Conservation (phyloP, 305 asterid genomes). For the Solanum hybrid region DNA sequence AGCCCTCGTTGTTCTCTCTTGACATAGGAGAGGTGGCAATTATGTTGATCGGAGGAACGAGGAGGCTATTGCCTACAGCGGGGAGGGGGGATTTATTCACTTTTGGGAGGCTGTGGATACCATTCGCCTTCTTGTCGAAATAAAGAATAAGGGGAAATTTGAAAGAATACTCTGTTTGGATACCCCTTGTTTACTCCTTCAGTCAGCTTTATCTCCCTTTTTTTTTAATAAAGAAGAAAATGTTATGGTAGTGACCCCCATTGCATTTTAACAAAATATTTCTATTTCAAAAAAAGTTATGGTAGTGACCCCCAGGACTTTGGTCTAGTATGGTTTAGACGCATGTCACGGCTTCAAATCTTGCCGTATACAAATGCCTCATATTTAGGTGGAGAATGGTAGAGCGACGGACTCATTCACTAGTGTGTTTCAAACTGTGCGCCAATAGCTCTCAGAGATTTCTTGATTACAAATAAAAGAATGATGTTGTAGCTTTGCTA, state of each 20-base stretch:
- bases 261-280: too few species aligned
- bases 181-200: not conserved
- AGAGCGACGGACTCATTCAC: not conserved
- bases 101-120: not conserved
- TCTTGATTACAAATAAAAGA: not conserved
- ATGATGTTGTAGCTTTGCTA: not conserved
- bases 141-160: not conserved
- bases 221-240: not conserved
- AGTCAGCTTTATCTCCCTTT: not conserved
- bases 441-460: not conserved
- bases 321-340: not conserved
- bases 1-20: not conserved
- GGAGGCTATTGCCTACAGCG: not conserved
- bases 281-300: not conserved
- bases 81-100: not conserved
- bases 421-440: not conserved
- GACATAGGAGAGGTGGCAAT: not conserved
- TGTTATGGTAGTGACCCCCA: not conserved
- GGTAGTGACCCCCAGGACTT: not conserved
- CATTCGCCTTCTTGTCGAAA: not conserved
- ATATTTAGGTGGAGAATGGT: not conserved
- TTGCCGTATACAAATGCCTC: not conserved
- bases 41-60: not conserved
- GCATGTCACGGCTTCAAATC: not conserved
- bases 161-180: not conserved